These are phyloP conservation scores for Candida odintsovae DNA, from an alignment of 805 yeast species.

Conservation along the genomic window DNA sequence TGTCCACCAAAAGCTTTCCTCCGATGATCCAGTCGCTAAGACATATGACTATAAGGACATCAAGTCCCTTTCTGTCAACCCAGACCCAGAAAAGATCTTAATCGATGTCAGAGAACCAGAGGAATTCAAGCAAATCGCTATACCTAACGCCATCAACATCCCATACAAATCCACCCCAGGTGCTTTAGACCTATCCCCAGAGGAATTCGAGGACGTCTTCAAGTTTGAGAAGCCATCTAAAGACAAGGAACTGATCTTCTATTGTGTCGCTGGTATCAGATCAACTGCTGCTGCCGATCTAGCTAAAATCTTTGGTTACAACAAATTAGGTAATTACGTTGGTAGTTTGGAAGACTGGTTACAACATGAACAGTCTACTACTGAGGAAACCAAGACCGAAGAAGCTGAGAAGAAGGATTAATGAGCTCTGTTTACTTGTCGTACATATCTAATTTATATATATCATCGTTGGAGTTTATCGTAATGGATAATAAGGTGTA, in stretches of 20 bases:
- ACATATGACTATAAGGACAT: slow-evolving; percentile 48
- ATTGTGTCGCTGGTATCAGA: slow-evolving; percentile 91
- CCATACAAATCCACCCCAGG: slow-evolving; percentile 92
- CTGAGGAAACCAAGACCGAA: slow-evolving; percentile 2
- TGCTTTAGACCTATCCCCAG: slow-evolving; percentile 73
- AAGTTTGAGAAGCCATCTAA: slow-evolving; percentile 74
- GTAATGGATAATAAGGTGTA: background rate
- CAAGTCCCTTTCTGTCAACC: slow-evolving; percentile 36
- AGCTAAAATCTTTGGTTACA: slow-evolving; percentile 86
- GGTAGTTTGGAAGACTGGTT: slow-evolving; percentile 91
- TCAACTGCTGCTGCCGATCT: slow-evolving; percentile 86
- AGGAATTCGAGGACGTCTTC: slow-evolving; percentile 75
- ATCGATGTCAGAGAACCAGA: slow-evolving; percentile 92
- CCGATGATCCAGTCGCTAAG: slow-evolving; percentile 32
- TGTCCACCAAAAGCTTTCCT: slow-evolving; percentile 5
- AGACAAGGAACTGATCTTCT: slow-evolving; percentile 74
- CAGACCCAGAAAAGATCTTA: slow-evolving; percentile 47
- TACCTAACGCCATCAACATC: slow-evolving; percentile 80
- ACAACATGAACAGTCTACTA: slow-evolving; percentile 31
- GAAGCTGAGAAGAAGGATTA: background rate
- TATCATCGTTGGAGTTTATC: background rate
- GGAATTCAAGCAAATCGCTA: slow-evolving; percentile 64
- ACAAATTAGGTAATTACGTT: slow-evolving; percentile 73
- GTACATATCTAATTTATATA: background rate
- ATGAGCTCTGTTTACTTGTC: background rate